Conservation (phyloP, 2,329 filamentous ascomycete species). For the Arthroderma uncinatum region DNA sequence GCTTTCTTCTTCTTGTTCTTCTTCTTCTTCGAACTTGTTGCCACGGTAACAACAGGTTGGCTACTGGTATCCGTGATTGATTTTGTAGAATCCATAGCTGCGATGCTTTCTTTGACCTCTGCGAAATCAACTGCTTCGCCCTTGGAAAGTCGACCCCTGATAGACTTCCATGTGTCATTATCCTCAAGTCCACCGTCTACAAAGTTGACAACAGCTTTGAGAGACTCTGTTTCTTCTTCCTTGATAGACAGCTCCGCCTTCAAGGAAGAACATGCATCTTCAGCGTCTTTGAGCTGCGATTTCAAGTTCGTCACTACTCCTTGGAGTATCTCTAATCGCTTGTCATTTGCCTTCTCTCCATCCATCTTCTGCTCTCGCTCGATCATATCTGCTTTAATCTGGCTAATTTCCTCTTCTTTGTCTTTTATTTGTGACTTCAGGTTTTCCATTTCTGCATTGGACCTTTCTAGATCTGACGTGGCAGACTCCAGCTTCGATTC, state of each 20-base stretch:
- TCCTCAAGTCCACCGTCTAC: slow-evolving; percentile 30
- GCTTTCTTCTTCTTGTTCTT: slow-evolving; percentile 85
- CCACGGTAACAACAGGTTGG: slow-evolving; percentile 13
- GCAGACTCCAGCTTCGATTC: slow-evolving; percentile 26
- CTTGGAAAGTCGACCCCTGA: slow-evolving; percentile 25
- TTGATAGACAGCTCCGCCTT: slow-evolving; percentile 34
- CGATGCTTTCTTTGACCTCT: neutral
- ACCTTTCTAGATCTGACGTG: slow-evolving; percentile 24
- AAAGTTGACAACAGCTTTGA: slow-evolving; percentile 30
- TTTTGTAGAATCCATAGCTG: neutral
- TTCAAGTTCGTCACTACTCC: slow-evolving; percentile 45
- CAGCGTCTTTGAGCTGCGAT: slow-evolving; percentile 44
- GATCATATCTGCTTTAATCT: slow-evolving; percentile 17
- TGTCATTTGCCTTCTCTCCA: slow-evolving; percentile 36
- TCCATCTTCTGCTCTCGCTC: slow-evolving; percentile 20
- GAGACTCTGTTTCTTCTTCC: slow-evolving; percentile 24
- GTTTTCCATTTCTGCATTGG: slow-evolving; percentile 23
- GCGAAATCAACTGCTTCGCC: slow-evolving; percentile 26
- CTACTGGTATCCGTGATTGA: neutral
- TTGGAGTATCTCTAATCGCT: slow-evolving; percentile 44
- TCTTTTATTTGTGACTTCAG: slow-evolving; percentile 31
- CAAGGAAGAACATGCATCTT: slow-evolving; percentile 38
- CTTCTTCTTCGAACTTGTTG: slow-evolving; percentile 56
- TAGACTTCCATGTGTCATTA: slow-evolving; percentile 27
- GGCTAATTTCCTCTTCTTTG: slow-evolving; percentile 31